phyloP scores from a whole-genome alignment of 805 yeast genomes.

The Metschnikowia lochheadii region DNA sequence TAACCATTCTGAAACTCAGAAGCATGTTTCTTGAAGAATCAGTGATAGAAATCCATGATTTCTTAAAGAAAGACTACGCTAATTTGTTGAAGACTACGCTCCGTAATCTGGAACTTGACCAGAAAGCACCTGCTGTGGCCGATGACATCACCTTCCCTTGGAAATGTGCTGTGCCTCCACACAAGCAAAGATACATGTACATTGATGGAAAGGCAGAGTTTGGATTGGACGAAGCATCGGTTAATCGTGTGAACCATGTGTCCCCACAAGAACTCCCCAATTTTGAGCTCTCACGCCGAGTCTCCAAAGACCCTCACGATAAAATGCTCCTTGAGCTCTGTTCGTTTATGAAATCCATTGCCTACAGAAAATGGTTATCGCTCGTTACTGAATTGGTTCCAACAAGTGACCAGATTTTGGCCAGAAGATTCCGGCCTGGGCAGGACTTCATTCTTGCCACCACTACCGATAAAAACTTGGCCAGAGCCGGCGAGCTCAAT shows the following conservation, averaged over 20 bases:
- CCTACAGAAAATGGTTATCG: slow-evolving; percentile 68
- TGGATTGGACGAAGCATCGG: slow-evolving; percentile 30
- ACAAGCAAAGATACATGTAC: slow-evolving; percentile 82
- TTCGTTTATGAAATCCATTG: slow-evolving; percentile 51
- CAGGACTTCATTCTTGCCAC: slow-evolving; percentile 92
- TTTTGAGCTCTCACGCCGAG: slow-evolving; percentile 37
- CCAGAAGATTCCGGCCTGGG: slow-evolving; percentile 92
- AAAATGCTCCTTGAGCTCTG: slow-evolving; percentile 50
- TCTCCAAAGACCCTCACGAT: slow-evolving; percentile 25
- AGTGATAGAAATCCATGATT: slow-evolving; percentile 58
- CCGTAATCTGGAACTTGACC: slow-evolving; percentile 57
- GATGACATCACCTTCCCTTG: slow-evolving; percentile 66
- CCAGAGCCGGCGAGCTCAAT: slow-evolving; percentile 34
- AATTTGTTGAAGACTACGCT: slow-evolving; percentile 42
- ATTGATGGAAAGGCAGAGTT: slow-evolving; percentile 58
- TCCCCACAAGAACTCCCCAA: slow-evolving; percentile 55
- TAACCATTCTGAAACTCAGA: slow-evolving; percentile 39
- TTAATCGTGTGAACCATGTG: slow-evolving; percentile 26
- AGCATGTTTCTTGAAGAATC: slow-evolving; percentile 62
- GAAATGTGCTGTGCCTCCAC: slow-evolving; percentile 92
- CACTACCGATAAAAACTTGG: slow-evolving; percentile 39
- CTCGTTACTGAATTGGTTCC: slow-evolving; percentile 59
- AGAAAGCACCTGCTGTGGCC: slow-evolving; percentile 52
- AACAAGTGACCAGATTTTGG: slow-evolving; percentile 60
- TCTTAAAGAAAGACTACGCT: slow-evolving; percentile 58